phyloP scores from a whole-genome alignment of 352 stramenopile species.

The Phytopythium sindhum region DNA sequence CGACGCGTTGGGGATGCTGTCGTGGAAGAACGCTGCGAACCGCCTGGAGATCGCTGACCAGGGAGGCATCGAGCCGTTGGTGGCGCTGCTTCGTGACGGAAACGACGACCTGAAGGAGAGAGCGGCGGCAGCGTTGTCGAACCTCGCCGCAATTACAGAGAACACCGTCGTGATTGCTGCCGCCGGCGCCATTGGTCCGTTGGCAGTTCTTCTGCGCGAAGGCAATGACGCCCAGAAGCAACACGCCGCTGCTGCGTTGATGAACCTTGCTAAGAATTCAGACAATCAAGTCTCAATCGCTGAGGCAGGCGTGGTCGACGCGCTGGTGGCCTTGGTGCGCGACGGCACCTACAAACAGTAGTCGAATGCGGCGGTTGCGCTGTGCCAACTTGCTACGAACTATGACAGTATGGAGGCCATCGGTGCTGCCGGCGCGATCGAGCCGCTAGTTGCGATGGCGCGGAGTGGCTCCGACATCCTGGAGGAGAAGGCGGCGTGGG shows the following conservation, averaged over 20 bases:
- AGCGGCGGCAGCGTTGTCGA: neutral
- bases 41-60: neutral
- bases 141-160: neutral
- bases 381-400: neutral
- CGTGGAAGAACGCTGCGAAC: neutral
- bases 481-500: neutral
- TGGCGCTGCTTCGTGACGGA: neutral
- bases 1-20: neutral
- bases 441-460: neutral
- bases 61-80: neutral
- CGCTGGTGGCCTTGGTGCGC: neutral
- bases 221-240: neutral
- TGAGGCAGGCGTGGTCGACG: neutral
- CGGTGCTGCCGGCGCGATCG: neutral
- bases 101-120: neutral
- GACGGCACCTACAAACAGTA: neutral
- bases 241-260: neutral
- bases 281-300: neutral
- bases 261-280: neutral
- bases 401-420: neutral
- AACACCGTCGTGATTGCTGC: neutral
- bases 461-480: neutral
- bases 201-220: neutral
- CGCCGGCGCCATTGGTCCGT: neutral
- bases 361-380: neutral